Evolutionary conservation across 352 stramenopile species (phyloP).

Genomic region (Globisporangium apiculatum): DNA sequence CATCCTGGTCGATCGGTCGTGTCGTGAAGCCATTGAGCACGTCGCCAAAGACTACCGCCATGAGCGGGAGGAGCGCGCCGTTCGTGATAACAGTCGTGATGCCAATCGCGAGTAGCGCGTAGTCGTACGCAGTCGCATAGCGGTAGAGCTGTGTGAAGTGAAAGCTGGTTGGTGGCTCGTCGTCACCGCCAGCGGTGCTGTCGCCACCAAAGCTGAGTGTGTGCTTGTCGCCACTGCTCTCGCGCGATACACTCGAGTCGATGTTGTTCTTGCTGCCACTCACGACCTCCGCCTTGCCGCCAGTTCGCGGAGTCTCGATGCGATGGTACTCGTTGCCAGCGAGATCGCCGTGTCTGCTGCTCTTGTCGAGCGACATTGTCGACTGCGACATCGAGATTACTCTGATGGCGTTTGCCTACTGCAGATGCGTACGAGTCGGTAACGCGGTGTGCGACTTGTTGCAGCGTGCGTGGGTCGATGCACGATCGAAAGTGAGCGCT

Average conservation of each 20-base stretch:
- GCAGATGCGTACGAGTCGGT: too few relatives aligned
- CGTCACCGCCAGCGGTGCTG: neutral
- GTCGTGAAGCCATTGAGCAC: too few relatives aligned
- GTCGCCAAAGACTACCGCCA: too few relatives aligned
- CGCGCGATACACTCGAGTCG: neutral
- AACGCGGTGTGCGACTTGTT: too few relatives aligned
- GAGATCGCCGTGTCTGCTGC: neutral
- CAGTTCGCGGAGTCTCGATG: neutral
- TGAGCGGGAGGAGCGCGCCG: too few relatives aligned
- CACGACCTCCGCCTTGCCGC: conserved; percentile 3
- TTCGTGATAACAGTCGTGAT: too few relatives aligned
- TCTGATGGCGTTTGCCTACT: too few relatives aligned
- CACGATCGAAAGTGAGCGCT: too few relatives aligned
- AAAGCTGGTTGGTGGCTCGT: conserved; percentile 20
- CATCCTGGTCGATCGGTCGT: too few relatives aligned
- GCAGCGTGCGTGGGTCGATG: too few relatives aligned
- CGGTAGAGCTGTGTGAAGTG: conserved; percentile 28
- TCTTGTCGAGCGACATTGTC: neutral
- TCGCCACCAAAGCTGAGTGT: neutral
- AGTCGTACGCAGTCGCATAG: conserved; percentile 27
- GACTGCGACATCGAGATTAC: neutral
- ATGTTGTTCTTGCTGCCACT: conserved; percentile 13
- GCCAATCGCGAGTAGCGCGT: conserved; percentile 19
- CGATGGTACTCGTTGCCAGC: neutral
- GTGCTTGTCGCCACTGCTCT: neutral